phyloP scores from a whole-genome alignment of 108 stramenopile species.

The Skeletonema menzelii region DNA sequence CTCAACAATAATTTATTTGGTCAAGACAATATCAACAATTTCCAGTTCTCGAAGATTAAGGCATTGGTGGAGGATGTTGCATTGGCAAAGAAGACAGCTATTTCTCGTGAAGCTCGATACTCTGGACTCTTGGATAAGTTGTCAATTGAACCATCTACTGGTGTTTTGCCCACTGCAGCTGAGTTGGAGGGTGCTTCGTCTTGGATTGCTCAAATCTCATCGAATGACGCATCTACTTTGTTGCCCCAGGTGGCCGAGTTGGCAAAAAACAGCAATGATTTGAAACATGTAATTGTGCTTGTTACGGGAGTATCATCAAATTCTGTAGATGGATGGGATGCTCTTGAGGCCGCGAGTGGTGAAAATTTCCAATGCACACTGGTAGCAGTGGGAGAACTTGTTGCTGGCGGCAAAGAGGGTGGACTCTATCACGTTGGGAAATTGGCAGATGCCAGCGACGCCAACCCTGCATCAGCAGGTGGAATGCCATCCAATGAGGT shows the following conservation, averaged over 20 bases:
- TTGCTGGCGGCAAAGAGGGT: conserved; percentile 59
- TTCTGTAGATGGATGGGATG: conserved; percentile 36
- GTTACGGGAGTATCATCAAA: conserved; percentile 45
- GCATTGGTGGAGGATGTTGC: conserved; percentile 68
- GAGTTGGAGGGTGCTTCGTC: conserved; percentile 58
- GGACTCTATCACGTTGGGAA: conserved; percentile 51
- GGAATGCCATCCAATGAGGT: conserved; percentile 61
- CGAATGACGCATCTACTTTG: not conserved
- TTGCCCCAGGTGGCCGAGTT: conserved; percentile 42
- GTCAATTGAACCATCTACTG: conserved; percentile 33
- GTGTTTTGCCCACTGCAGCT: conserved; percentile 44
- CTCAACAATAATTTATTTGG: conserved; percentile 44
- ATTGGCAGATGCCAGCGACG: not conserved
- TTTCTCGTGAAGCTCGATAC: conserved; percentile 80
- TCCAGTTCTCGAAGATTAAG: conserved; percentile 75
- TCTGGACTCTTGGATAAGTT: conserved; percentile 86
- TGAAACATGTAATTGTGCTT: conserved; percentile 71
- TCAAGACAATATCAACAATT: conserved; percentile 29
- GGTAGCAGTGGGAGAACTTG: conserved; percentile 61
- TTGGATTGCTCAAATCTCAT: conserved; percentile 62
- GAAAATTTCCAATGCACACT: conserved; percentile 56
- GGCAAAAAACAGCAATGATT: conserved; percentile 22
- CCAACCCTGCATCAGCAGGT: conserved; percentile 25
- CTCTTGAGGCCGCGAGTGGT: conserved; percentile 30
- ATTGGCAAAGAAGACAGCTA: conserved; percentile 82